A percentile compares a stretch with the other conserved stretches of the same genome.
Evolutionary conservation across 306 rosid genomes (phyloP).

Genomic region (Myrica gale): DNA sequence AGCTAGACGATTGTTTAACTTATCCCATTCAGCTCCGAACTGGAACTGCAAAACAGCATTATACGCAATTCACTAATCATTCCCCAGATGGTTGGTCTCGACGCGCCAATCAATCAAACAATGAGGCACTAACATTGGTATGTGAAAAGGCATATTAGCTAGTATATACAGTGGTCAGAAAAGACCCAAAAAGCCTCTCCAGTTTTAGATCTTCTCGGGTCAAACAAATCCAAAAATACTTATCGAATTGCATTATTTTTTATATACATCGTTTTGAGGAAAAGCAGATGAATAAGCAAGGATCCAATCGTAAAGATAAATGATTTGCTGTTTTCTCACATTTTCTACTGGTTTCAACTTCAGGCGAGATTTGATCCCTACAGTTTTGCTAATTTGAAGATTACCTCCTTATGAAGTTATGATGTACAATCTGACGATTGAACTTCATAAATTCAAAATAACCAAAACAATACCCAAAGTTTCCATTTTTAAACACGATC

Average conservation of each 20-base stretch:
- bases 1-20: too few relatives aligned
- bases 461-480: background rate
- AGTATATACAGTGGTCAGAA: background rate
- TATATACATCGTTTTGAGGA: background rate
- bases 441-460: background rate
- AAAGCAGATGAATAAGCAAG: background rate
- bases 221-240: background rate
- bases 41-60: too few relatives aligned
- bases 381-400: background rate
- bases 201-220: background rate
- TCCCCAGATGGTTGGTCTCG: too few relatives aligned
- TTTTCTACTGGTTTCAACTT: background rate
- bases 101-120: too few relatives aligned
- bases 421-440: background rate
- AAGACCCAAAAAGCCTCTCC: background rate
- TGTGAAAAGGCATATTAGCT: too few relatives aligned
- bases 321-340: background rate
- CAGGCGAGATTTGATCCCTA: background rate
- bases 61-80: too few relatives aligned
- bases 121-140: too few relatives aligned
- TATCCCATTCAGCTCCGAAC: too few relatives aligned
- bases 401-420: background rate
- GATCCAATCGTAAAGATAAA: too few relatives aligned
- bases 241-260: background rate
- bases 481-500: constrained; percentile 14